A percentile compares a stretch with the other conserved stretches of the same genome.
Evolutionary conservation across 495 filamentous ascomycete genomes (phyloP).

Genomic region (Neurospora tetrasperma): DNA sequence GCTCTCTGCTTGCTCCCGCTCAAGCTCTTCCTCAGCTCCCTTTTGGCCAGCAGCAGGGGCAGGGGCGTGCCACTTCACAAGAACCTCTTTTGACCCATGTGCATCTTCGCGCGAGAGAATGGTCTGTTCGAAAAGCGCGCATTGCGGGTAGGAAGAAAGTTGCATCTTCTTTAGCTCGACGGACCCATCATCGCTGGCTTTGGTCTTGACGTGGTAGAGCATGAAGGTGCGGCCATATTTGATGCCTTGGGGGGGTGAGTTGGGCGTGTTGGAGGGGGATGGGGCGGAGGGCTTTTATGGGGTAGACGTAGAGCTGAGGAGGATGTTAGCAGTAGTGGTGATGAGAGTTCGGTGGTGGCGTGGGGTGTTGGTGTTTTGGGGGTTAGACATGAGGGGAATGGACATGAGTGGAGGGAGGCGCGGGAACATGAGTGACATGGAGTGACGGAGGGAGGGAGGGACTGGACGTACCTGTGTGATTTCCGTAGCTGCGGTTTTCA

Average conservation of each 20-base stretch:
- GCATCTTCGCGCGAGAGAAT: constrained; percentile 23
- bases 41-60: too few relatives aligned
- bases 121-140: constrained; percentile 57
- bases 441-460: too few relatives aligned
- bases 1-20: neutral
- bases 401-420: too few relatives aligned
- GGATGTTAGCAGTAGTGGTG: neutral
- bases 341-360: neutral
- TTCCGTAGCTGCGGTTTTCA: too few relatives aligned
- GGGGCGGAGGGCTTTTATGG: constrained; percentile 74
- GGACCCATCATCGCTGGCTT: constrained; percentile 5
- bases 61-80: neutral
- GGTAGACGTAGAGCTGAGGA: constrained; percentile 69
- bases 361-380: too few relatives aligned
- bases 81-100: neutral
- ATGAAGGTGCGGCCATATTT: constrained; percentile 70
- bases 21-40: neutral
- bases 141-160: constrained; percentile 49
- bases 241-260: constrained; percentile 58
- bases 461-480: too few relatives aligned
- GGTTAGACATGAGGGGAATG: too few relatives aligned
- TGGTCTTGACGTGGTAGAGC: constrained; percentile 48
- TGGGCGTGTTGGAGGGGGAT: constrained; percentile 44
- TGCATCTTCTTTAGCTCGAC: constrained; percentile 54
- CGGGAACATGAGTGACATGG: too few relatives aligned